These are phyloP conservation scores for Beauveria scarabaeidicola DNA, from an alignment of 2,329 filamentous ascomycete species.

Conservation along the genomic window DNA sequence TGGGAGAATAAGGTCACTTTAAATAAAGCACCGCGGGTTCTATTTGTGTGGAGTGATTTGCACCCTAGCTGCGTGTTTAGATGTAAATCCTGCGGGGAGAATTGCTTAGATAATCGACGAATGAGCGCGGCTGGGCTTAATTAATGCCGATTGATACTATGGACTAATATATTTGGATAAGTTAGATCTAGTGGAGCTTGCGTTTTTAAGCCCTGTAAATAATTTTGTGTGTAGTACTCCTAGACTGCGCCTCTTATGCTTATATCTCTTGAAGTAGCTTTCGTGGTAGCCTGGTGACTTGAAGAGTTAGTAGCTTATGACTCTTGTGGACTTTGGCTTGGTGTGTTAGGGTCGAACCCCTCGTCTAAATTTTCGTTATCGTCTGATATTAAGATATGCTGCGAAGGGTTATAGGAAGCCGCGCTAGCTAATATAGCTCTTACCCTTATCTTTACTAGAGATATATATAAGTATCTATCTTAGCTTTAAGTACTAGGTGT, in stretches of 20 bases:
- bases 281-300: neutral
- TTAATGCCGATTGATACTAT: neutral
- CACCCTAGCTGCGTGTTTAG: neutral
- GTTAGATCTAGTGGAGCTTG: neutral
- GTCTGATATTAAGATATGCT: neutral
- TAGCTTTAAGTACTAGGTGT: neutral
- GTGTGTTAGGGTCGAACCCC: neutral
- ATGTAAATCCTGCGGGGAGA: neutral
- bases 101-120: neutral
- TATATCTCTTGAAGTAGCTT: neutral
- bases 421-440: neutral
- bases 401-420: neutral
- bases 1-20: neutral
- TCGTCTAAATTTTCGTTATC: neutral
- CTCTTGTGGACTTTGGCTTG: slow-evolving; percentile 18
- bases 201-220: neutral
- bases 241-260: neutral
- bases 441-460: neutral
- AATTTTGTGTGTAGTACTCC: neutral
- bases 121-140: neutral
- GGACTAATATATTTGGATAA: neutral
- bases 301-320: neutral
- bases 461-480: neutral
- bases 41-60: neutral
- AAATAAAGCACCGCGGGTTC: neutral